A percentile compares a stretch with the other conserved stretches of the same genome.
phyloP scores from a whole-genome alignment of 768 basidiomycete species.

The Lactarius trivialis region DNA sequence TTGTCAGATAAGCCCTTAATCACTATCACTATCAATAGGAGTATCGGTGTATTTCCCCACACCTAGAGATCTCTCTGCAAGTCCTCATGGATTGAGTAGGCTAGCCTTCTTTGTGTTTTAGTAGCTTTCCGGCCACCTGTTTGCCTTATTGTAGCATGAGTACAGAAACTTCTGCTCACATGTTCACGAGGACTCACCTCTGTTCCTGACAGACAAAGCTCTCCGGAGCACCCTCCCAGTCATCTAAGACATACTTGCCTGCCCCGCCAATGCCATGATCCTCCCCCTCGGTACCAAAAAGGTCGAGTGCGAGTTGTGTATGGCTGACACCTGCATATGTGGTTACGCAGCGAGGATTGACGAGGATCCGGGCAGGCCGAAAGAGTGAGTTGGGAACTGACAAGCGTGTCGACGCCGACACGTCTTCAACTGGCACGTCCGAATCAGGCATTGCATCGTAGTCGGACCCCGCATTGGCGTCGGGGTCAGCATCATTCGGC shows the following conservation, averaged over 20 bases:
- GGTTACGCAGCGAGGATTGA: slow-evolving; percentile 95
- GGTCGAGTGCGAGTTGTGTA: slow-evolving; percentile 88
- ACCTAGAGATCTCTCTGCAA: slow-evolving; percentile 29
- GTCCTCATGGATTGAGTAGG: slow-evolving; percentile 79
- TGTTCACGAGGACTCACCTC: slow-evolving; percentile 39
- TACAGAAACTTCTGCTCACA: neutral
- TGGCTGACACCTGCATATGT: slow-evolving; percentile 98
- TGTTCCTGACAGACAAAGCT: slow-evolving; percentile 98
- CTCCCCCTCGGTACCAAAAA: slow-evolving; percentile 77
- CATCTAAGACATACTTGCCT: slow-evolving; percentile 80
- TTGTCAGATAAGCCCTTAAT: no score
- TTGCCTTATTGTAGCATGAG: slow-evolving; percentile 40
- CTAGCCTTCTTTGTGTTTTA: slow-evolving; percentile 79
- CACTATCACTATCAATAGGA: no score
- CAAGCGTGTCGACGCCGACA: slow-evolving; percentile 31
- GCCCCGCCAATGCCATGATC: slow-evolving; percentile 43
- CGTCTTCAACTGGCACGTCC: slow-evolving; percentile 34
- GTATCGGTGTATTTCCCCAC: neutral
- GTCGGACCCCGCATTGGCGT: slow-evolving; percentile 81
- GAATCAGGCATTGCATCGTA: slow-evolving; percentile 80
- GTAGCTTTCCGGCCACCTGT: slow-evolving; percentile 86
- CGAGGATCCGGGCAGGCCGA: slow-evolving; percentile 81
- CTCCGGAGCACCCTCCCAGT: slow-evolving; percentile 96
- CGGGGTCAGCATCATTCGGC: slow-evolving; percentile 43
- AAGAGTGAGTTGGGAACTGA: slow-evolving; percentile 86